Conservation (phyloP, 257 asterid species). For the Solanum sitiens region DNA sequence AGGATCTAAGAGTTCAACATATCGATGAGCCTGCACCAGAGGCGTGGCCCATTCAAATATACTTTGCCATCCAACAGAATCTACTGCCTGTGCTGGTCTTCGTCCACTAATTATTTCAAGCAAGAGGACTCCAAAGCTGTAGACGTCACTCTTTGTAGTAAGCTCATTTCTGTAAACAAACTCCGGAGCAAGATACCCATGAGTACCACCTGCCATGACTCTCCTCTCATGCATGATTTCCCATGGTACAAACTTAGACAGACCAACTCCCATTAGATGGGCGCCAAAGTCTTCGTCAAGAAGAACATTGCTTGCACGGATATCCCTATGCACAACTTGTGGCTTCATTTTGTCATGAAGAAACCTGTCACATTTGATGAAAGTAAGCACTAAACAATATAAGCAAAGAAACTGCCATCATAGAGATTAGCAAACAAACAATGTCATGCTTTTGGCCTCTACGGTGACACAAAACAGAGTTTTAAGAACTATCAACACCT, state of each 20-base stretch:
- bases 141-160: slow-evolving; percentile 96
- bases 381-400: background rate
- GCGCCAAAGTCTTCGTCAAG: slow-evolving; percentile 93
- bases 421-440: background rate
- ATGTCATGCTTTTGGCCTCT: background rate
- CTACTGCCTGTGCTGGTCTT: slow-evolving; percentile 92
- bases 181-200: slow-evolving; percentile 98
- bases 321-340: slow-evolving; percentile 92
- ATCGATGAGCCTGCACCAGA: slow-evolving; percentile 77
- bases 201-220: slow-evolving; percentile 98
- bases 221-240: slow-evolving; percentile 97
- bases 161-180: slow-evolving; percentile 91
- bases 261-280: slow-evolving; percentile 96
- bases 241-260: slow-evolving; percentile 90
- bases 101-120: slow-evolving; percentile 93
- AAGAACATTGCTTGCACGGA: slow-evolving; percentile 88
- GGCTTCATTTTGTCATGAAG: slow-evolving; percentile 99
- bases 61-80: slow-evolving; percentile 94
- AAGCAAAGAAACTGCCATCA: background rate
- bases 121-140: slow-evolving; percentile 93
- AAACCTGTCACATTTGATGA: slow-evolving; percentile 36
- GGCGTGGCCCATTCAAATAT: slow-evolving; percentile 99
- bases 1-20: slow-evolving; percentile 84
- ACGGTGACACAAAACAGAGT: background rate
- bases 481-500: background rate